Conservation (phyloP, 2,329 filamentous ascomycete genomes). For the Didymella pinodella region DNA sequence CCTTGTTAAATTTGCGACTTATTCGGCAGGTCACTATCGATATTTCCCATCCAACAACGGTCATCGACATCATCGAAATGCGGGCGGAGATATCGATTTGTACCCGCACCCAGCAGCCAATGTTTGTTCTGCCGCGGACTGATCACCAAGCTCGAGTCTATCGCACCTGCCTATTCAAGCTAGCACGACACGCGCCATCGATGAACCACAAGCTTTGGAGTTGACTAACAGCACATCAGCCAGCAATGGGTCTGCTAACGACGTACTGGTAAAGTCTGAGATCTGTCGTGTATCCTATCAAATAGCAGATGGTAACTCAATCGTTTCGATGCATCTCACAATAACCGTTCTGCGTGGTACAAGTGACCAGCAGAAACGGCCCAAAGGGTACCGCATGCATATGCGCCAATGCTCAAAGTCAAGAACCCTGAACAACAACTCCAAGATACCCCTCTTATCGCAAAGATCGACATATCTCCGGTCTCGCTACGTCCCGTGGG, state of each 20-base stretch:
- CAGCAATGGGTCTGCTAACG: neutral
- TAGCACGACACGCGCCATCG: constrained; percentile 15
- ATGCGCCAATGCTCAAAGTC: constrained; percentile 7
- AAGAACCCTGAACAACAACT: constrained; percentile 6
- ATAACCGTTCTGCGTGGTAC: constrained; percentile 10
- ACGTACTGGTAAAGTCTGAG: neutral
- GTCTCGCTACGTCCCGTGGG: constrained; percentile 21
- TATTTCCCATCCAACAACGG: constrained; percentile 4
- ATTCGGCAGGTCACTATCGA: constrained; percentile 27
- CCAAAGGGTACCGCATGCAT: constrained; percentile 7
- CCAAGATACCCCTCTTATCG: constrained; percentile 25
- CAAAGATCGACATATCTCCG: constrained; percentile 25
- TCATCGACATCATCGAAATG: constrained; percentile 34
- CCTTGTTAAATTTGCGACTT: constrained; percentile 5
- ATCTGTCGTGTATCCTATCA: neutral
- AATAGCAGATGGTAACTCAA: constrained; percentile 4
- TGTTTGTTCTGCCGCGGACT: constrained; percentile 22
- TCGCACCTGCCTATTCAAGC: constrained; percentile 32
- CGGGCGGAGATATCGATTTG: constrained; percentile 25
- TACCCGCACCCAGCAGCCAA: constrained; percentile 22
- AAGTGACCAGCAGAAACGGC: constrained; percentile 8
- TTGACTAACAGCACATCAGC: constrained; percentile 6
- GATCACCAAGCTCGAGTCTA: constrained; percentile 9
- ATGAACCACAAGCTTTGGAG: constrained; percentile 13
- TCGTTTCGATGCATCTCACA: constrained; percentile 18